Base-by-base conservation (phyloP, 768 basidiomycete species). In the Megacollybia marginata region DNA sequence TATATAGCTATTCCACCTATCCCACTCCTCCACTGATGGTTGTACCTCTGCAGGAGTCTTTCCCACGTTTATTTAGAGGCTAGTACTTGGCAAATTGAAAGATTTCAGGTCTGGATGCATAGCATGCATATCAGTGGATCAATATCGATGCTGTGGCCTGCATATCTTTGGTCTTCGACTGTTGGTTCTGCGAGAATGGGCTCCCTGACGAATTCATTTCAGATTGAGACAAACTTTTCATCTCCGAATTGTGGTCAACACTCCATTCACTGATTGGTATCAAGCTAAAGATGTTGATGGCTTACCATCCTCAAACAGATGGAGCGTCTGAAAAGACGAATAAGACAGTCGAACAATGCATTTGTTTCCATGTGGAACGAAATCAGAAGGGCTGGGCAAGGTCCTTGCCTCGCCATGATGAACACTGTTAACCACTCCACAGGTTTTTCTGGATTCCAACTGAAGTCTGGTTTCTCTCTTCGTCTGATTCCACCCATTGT, bases 291-390 rank as follows among this genome's bases (percentile, higher is more conserved):
- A 54, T 65, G 58, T 69, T 69, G 1, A 64, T 63, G 0, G 53
- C 66, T 0, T 71, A 60, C 42, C 72, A 73, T 35, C 70, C 67
- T 0, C 60, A 73, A 48, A 67, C 64, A 0, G 65, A 72, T 54
- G 67, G 72, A 0, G 33, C 54, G 0, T 67, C 62, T n/a, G 63
- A 73, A 54, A 48, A 55, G 0, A 62, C 61, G 0, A 69, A 69
- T 43, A 65, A 65, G 36, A 70, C 62, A 0, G 48, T 69, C 0
- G 62, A 59, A 42, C 68, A 69, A 38, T 40, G 44, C 11, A 18
- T 69, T 0, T 47, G 64, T 4, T 65, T 54, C 43, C 54, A 64
- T 47, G 62, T 70, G 0, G 56, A 57, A 0, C 47, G 53, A 0
- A 64, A 68, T 19, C 69, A 72, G 35, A 51, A 46, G 5, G 65